phyloP scores from a whole-genome alignment of 1,284 basidiomycete species.

The Malassezia restricta region DNA sequence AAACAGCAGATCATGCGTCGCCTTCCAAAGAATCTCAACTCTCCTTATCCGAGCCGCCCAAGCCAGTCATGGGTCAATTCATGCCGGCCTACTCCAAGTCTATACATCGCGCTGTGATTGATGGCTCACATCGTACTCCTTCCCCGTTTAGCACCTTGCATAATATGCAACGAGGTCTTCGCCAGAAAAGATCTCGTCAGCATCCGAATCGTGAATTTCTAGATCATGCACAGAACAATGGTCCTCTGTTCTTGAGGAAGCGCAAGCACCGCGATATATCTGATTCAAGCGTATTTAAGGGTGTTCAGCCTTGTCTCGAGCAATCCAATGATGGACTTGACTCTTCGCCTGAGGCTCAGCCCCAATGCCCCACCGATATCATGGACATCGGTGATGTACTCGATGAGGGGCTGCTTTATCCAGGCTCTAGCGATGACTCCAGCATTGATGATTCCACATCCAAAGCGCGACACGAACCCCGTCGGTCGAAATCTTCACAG shows the following conservation, averaged over 20 bases:
- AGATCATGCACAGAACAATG: conserved; percentile 2
- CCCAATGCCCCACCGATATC: conserved; percentile 14
- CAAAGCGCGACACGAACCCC: background rate
- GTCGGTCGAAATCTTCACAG: conserved; percentile 6
- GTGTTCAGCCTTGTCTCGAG: background rate
- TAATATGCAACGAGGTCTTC: conserved; percentile 28
- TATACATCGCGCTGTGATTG: conserved; percentile 43
- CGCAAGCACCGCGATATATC: conserved; percentile 16
- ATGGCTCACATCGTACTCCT: conserved; percentile 37
- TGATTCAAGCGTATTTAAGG: background rate
- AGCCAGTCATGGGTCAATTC: conserved; percentile 39
- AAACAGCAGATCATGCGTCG: background rate
- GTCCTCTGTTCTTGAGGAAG: background rate
- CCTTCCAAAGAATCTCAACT: background rate
- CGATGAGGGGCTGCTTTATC: conserved; percentile 33
- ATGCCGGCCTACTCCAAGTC: conserved; percentile 36
- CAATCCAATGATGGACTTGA: background rate
- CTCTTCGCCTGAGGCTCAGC: conserved; percentile 25
- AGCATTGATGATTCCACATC: conserved; percentile 8
- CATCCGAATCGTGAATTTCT: conserved; percentile 20
- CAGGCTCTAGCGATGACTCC: conserved; percentile 17
- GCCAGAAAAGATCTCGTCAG: conserved; percentile 23
- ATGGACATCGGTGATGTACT: conserved; percentile 44
- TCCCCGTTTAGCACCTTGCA: conserved; percentile 35
- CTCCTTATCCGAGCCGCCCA: background rate